Evolutionary conservation across 148 eudicot genomes (phyloP), one percentile per base, ranked within the genome.

Genomic region (Fagopyrum esculentum): DNA sequence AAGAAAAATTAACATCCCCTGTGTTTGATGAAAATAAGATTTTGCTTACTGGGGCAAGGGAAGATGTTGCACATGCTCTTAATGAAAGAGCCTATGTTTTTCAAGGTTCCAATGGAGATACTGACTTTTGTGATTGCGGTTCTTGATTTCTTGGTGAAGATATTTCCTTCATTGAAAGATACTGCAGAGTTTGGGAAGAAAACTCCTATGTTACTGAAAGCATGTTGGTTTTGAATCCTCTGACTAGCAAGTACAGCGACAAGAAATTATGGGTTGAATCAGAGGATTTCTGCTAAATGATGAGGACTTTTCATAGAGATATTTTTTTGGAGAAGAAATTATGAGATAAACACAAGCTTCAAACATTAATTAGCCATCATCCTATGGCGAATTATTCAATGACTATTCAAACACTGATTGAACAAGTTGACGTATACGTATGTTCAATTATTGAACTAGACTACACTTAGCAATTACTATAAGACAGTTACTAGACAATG

Each of bases 121-220:
- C 89, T 93, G 97, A 93, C 79, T 91, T 91, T 91, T 76, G 97
- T 86, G 5, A 91, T 93, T 45, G 89, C 90, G n/a, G 84, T 85
- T 44, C 93, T 93, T 78, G 97, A 89, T 89, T 87, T 88, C 75
- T 81, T 93, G 64, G 91, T 82, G 8, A 93, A 89, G 77, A 47
- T 89, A 9, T 84, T 93, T 74, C 95, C 98, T 74, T 78, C 85
- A 4, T 59, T 89, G 86, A 97, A 91, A 72, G 95, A 91, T 83
- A 89, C 85, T 3, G 97, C 95, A 0, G 98, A 91, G 79, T 93
- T 88, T 85, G 98, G 98, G 76, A 93, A 89, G 75, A 93, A 22
- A 22, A 22, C 26, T 93, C 0, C 95, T 95, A 93, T 83, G 98
- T 97, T 44, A 97, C 91, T 0, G 97, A 93, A 83, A 93, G 97